Conservation (phyloP, 441 rosid species). For the Corymbia calophylla region DNA sequence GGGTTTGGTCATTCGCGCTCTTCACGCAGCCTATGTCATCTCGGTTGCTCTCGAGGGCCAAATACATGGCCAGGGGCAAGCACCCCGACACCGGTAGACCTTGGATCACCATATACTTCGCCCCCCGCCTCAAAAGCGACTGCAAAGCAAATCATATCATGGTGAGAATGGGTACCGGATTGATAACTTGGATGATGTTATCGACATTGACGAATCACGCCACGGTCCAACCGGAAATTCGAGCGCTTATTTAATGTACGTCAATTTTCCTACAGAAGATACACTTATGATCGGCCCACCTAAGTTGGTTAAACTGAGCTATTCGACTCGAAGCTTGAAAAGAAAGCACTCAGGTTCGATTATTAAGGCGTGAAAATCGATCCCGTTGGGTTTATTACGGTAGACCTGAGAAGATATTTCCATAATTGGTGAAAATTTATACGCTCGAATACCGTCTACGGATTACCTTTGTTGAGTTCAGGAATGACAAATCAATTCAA, state of each 20-base stretch:
- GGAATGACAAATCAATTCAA: background rate
- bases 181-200: background rate
- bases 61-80: slow-evolving; percentile 54
- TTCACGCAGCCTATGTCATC: slow-evolving; percentile 70
- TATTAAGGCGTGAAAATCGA: background rate
- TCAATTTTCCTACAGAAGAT: background rate
- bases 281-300: background rate
- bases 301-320: background rate
- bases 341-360: background rate
- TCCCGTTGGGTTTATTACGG: background rate
- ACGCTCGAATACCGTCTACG: too few species aligned
- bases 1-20: slow-evolving; percentile 52
- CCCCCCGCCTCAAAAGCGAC: slow-evolving; percentile 67
- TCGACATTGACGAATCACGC: background rate
- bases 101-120: slow-evolving; percentile 64
- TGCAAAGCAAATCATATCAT: slow-evolving; percentile 11
- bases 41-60: slow-evolving; percentile 47
- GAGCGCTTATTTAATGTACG: background rate
- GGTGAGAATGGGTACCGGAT: background rate
- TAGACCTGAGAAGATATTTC: background rate
- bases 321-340: background rate
- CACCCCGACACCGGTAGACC: slow-evolving; percentile 79
- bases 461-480: background rate
- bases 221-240: background rate
- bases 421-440: accelerated